Base-by-base conservation (phyloP, 768 basidiomycete species). In the Russula brevipes region DNA sequence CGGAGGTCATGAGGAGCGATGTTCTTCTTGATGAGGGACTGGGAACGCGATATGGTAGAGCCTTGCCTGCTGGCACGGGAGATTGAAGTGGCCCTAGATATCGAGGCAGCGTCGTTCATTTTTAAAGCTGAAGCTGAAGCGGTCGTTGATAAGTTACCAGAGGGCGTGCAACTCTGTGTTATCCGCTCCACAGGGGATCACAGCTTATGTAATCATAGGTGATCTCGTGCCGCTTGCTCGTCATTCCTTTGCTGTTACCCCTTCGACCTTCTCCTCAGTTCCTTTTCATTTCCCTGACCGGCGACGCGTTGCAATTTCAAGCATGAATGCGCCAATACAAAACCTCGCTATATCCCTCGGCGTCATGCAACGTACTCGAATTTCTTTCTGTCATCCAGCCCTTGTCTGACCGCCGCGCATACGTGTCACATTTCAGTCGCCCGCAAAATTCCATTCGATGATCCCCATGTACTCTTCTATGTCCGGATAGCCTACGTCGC, bases 1-100 rank as follows among this genome's bases (percentile, higher is more conserved):
- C 87, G 84, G 51, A 98, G 82, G 76, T 96, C 94, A 68, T 93
- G 86, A 0, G 91, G 86, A 3, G 91, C 87, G 64, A 92, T 88
- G 74, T 91, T 95, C 79, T 93, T 95, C 82, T 92, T 92, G 80
- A 98, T 93, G 70, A 98, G 85, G 3, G 87, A 88, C 74, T 93
- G 89, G 61, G 82, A 85, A 53, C 91, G 81, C 10, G 91, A 93
- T 49, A 88, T 72, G 6, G 91, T 85, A 4, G 90, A 92, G 56
- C 83, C 84, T 46, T 81, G 82, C 62, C 77, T 83, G 71, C 80
- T 82, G 0, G 81, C 80, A 35, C 88, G 80, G 2, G 89, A 90
- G 39, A 87, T 72, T 14, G 88, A 89, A 3, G 87, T 87, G 11
- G 89, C 85, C 53, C 89, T 79, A 16, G 91, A 91, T 19, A 84